Evolutionary conservation across 148 eudicot species (phyloP), one percentile per base, ranked within the genome.

Genomic region (Camellia japonica): DNA sequence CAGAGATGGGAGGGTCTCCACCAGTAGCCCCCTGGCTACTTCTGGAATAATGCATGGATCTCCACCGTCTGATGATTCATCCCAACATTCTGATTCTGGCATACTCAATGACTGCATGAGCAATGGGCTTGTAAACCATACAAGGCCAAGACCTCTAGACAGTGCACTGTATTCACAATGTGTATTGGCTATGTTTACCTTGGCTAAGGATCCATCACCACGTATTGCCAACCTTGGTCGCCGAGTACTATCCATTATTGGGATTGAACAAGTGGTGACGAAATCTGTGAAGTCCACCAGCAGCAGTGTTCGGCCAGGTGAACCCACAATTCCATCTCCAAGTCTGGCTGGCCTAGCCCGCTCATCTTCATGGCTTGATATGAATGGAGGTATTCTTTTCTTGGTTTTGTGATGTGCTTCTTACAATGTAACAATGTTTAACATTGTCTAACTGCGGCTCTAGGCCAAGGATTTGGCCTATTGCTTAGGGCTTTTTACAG

Each of bases 131-230:
- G 76, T 88, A 30, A 89, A 85, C 76, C 90, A 89, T 84, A 84
- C 86, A 30, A 90, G 92, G 83, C 90, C 90, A 41, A 87, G 86
- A 71, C 88, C 92, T 75, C 87, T 89, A 62, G 98, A 93, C 78
- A 91, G 79, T 85, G 84, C 81, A 64, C 84, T 96, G 47, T 96
- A 92, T 88, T 83, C 92, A 59, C 91, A 92, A 43, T 93, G 93
- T 86, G 84, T 96, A 66, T 79, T 84, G 81, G 90, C 93, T 75
- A 93, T 93, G 95, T 86, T 90, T 74, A 80, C 96, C 9, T 79
- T 96, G 77, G 98, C 99, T 10, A 92, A 93, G 90, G 99, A 96
- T 81, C 98, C 98, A 80, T 96, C 98, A 49, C 94, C 97, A 70
- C 90, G 93, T 43, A 87, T 96, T 82, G 90, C 99, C 74, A 80